Evolutionary conservation across 768 basidiomycete species (phyloP), one percentile per base, ranked within the genome.

Genomic region (Agrocybe chaxingu): DNA sequence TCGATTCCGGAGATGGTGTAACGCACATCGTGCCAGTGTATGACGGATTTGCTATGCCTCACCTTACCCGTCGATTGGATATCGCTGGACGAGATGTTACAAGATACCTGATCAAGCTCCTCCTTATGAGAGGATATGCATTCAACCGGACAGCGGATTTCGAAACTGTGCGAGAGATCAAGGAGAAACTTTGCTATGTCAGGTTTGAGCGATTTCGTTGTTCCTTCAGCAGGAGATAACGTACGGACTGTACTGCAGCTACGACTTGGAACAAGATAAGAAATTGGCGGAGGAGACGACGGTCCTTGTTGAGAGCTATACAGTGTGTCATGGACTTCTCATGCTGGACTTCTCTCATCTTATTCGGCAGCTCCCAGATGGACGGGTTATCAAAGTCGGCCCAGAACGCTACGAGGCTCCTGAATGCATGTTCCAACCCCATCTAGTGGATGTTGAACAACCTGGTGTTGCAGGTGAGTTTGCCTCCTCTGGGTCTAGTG

Each of bases 381-480:
- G 97, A 1, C 90, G 97, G 48, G 82, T 78, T 10, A 97, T 98
- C 79, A 97, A 96, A 77, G 93, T 98, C 53, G 97, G 96, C 29
- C 92, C 94, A 0, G 97, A 99, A 67, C 89, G 97, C 9, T 99
- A 98, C 64, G 96, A 98, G 70, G 97, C 96, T 9, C 96, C 97
- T 4, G 97, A 99, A 71, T 98, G 97, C 73, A 94, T 98, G 93
- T 98, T 99, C 86, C 96, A 99, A 66, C 97, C 97, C 16, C 92
- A 96, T 67, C 80, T 99, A 3, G 94, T 98, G 41, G 96, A 99
- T 61, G 75, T 98, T 42, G 97, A 99, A 66, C 95, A 97, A 64
- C 92, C 93, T 5, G 96, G 96, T 40, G 85, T 98, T 43, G 95
- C 95, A 72, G 92, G 92, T 91, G 51, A 38, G 76, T 68, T 31